These are phyloP conservation scores for Pseudogymnoascus sp. DNA, from an alignment of 2,329 filamentous ascomycete genomes.

Conservation along the genomic window DNA sequence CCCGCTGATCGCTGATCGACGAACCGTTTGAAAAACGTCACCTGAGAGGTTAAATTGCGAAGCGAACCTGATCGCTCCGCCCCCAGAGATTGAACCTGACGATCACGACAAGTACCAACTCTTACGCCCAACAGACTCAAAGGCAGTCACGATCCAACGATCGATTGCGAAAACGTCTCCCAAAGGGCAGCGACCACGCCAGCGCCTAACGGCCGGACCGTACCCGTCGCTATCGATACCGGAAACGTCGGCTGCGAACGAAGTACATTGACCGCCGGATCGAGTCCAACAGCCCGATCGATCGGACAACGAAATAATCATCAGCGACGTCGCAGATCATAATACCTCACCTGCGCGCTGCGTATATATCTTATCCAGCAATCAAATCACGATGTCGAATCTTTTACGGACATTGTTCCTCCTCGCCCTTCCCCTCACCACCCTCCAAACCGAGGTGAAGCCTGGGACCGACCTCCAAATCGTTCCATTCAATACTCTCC, in stretches of 20 bases:
- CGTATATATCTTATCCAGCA: background rate
- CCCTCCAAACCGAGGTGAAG: background rate
- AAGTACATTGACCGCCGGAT: slow-evolving; percentile 2
- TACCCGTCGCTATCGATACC: background rate
- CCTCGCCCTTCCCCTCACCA: slow-evolving; percentile 6
- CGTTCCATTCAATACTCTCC: slow-evolving; percentile 50
- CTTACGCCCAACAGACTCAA: background rate
- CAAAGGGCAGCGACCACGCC: background rate
- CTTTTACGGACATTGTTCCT: slow-evolving; percentile 1
- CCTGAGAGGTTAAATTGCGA: slow-evolving; percentile 6
- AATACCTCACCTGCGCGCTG: background rate
- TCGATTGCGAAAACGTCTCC: background rate
- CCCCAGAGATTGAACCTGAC: slow-evolving; percentile 4
- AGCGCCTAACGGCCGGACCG: slow-evolving; percentile 6
- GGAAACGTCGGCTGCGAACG: slow-evolving; percentile 6
- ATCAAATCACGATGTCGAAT: background rate
- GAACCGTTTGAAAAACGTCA: background rate
- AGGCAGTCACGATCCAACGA: background rate
- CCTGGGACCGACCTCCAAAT: slow-evolving; percentile 29
- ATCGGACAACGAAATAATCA: background rate
- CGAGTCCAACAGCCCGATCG: background rate
- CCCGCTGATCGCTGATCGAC: slow-evolving; percentile 5
- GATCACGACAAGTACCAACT: background rate
- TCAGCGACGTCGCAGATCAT: background rate
- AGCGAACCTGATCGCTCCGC: background rate